phyloP scores from a whole-genome alignment of 108 stramenopile genomes.

The Cyclotella atomus region DNA sequence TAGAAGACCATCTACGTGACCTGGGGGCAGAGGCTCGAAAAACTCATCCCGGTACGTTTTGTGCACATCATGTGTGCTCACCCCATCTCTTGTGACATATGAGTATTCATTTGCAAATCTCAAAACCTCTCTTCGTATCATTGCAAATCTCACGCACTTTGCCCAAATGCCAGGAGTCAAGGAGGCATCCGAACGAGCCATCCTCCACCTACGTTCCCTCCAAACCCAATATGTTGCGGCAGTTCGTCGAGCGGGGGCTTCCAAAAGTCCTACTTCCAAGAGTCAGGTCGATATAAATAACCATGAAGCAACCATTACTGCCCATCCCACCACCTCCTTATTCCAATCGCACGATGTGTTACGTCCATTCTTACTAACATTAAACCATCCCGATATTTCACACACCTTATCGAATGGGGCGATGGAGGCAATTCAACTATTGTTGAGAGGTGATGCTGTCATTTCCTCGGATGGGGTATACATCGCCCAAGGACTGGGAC shows the following conservation, averaged over 20 bases:
- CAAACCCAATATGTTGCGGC: conserved; percentile 82
- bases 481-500: conserved; percentile 76
- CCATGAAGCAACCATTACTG: conserved; percentile 33
- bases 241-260: conserved; percentile 70
- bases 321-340: conserved; percentile 72
- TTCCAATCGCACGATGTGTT: conserved; percentile 81
- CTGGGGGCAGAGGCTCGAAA: conserved; percentile 85
- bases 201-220: conserved; percentile 72
- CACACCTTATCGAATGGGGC: conserved; percentile 63
- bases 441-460: conserved; percentile 85
- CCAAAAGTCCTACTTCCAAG: conserved; percentile 7
- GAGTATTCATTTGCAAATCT: not conserved
- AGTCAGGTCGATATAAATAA: conserved; percentile 17
- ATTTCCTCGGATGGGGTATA: conserved; percentile 72
- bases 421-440: conserved; percentile 67
- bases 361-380: conserved; percentile 83
- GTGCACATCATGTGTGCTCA: not conserved
- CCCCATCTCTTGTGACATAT: not conserved
- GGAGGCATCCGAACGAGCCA: conserved; percentile 87
- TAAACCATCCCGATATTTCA: conserved; percentile 82
- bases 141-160: not conserved
- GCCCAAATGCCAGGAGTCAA: conserved; percentile 61
- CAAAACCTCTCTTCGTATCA: not conserved
- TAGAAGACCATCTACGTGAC: conserved; percentile 90
- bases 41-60: conserved; percentile 78